Percentiles rank a stretch among this genome's conserved stretches.
Evolutionary conservation across 495 filamentous ascomycete species (phyloP).

Genomic region (Polyplosphaeria fusca): DNA sequence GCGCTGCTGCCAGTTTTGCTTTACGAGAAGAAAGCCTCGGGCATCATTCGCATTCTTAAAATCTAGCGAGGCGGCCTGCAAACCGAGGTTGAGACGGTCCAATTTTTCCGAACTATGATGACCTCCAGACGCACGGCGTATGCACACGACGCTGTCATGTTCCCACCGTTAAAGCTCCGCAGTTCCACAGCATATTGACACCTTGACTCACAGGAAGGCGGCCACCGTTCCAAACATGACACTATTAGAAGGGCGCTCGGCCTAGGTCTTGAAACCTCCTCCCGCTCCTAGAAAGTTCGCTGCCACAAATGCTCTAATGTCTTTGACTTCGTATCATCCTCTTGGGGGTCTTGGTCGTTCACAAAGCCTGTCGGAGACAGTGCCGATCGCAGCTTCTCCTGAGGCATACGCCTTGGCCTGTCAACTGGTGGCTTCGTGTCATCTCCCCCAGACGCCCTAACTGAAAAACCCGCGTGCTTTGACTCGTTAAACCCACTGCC

Average conservation of each 20-base stretch:
- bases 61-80: not conserved
- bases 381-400: not conserved
- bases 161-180: no score
- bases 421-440: constrained; percentile 2
- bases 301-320: not conserved
- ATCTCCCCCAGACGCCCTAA: not conserved
- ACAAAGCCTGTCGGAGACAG: no score
- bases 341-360: no score
- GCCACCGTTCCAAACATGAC: no score
- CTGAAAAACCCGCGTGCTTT: not conserved
- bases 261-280: not conserved
- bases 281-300: not conserved
- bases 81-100: not conserved
- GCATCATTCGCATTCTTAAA: not conserved
- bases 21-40: not conserved
- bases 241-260: not conserved
- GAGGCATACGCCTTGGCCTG: not conserved
- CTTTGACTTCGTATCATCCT: not conserved
- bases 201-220: no score
- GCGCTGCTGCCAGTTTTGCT: not conserved
- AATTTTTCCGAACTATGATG: not conserved
- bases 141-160: not conserved
- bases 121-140: not conserved
- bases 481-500: not conserved
- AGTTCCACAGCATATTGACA: no score